Percentiles rank a stretch among this genome's conserved stretches.
Evolutionary conservation across 176 grass and related monocot genomes (phyloP).

Genomic region (Dendrocalamus sinicus): DNA sequence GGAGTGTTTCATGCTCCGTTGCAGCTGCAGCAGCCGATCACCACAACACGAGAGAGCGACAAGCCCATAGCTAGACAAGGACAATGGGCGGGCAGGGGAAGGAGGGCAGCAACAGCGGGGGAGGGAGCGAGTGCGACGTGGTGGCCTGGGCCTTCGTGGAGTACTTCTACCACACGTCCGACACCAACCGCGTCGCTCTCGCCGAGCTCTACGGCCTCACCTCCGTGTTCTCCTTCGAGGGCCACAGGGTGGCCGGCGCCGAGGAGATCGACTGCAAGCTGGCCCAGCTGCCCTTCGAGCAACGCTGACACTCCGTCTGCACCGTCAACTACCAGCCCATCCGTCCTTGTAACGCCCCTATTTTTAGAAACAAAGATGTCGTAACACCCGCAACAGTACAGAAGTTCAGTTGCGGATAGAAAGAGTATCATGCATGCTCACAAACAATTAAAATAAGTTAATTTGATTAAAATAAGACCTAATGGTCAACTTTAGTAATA

Average conservation of each 20-base stretch:
- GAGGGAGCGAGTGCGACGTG: constrained; percentile 47
- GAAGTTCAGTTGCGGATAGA: too few species aligned
- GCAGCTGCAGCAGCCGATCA: not conserved
- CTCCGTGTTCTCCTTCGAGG: constrained; percentile 88
- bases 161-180: constrained; percentile 79
- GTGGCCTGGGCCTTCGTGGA: constrained; percentile 82
- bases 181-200: constrained; percentile 59
- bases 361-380: fast-evolving
- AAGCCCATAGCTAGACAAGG: not conserved
- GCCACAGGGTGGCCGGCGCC: constrained; percentile 53
- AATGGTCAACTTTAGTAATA: too few species aligned
- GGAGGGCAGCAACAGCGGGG: not conserved
- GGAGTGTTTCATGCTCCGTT: not conserved
- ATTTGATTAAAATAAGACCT: too few species aligned
- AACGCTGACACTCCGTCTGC: constrained; percentile 61
- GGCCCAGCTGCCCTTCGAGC: constrained; percentile 64
- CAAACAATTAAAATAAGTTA: too few species aligned
- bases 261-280: constrained; percentile 64
- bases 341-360: not conserved
- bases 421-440: too few species aligned
- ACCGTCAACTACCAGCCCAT: constrained; percentile 78
- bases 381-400: too few species aligned
- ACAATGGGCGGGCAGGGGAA: constrained; percentile 33
- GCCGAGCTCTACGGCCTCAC: constrained; percentile 57
- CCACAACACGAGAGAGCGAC: not conserved